Conservation (phyloP, 768 basidiomycete genomes). For the Suillus bovinus region DNA sequence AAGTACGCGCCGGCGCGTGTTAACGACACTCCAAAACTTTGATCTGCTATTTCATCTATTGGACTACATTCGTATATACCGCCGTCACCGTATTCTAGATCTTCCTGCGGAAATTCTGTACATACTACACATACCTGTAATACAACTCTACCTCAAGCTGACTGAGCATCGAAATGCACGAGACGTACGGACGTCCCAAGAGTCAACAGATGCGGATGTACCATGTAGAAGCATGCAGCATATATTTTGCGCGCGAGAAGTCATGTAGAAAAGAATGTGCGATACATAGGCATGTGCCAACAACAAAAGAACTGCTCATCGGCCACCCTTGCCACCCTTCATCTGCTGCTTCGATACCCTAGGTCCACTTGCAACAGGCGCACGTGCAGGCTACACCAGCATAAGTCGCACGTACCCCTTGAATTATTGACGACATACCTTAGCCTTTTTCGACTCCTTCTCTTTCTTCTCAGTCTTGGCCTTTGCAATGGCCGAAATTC, state of each 20-base stretch:
- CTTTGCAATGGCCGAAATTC: constrained; percentile 85
- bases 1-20: constrained; percentile 53
- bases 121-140: constrained; percentile 16
- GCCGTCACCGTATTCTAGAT: constrained; percentile 13
- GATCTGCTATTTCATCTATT: constrained; percentile 1
- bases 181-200: not conserved
- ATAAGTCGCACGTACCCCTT: constrained; percentile 11
- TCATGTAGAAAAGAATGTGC: constrained; percentile 23
- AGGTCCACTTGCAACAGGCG: constrained; percentile 58
- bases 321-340: constrained; percentile 85
- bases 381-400: constrained; percentile 52
- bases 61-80: constrained; percentile 15
- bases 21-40: constrained; percentile 21
- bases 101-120: constrained; percentile 10
- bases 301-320: constrained; percentile 41
- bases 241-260: constrained; percentile 15
- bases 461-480: constrained; percentile 97
- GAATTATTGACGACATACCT: constrained; percentile 45
- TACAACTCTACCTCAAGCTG: not conserved
- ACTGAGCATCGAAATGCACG: not conserved
- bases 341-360: constrained; percentile 95
- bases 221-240: constrained; percentile 9
- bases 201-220: not conserved
- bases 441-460: constrained; percentile 89
- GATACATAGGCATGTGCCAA: constrained; percentile 21